phyloP scores from a whole-genome alignment of 495 filamentous ascomycete genomes.

The Jackrogersella minutella region DNA sequence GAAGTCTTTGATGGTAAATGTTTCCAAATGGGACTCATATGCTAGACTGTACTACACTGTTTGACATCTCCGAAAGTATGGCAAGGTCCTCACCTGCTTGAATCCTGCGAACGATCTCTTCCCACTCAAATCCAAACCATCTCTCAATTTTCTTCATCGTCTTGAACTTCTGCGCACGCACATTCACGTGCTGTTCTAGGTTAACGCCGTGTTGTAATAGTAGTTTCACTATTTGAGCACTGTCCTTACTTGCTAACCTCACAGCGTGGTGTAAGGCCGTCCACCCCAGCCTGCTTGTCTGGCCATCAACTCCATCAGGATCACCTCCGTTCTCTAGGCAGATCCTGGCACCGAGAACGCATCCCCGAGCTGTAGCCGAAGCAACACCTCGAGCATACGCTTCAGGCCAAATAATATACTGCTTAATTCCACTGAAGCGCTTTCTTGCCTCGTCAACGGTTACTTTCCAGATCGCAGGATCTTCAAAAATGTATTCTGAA shows the following conservation, averaged over 20 bases:
- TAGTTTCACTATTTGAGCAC: neutral
- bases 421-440: slow-evolving; percentile 18
- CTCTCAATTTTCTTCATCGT: slow-evolving; percentile 1
- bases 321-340: slow-evolving; percentile 29
- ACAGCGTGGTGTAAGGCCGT: neutral
- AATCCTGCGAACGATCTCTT: slow-evolving; percentile 15
- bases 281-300: neutral
- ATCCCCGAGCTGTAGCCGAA: neutral
- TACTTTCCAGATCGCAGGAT: neutral
- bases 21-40: too few species aligned
- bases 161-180: neutral
- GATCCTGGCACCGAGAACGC: neutral
- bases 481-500: neutral
- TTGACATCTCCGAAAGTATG: neutral
- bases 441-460: slow-evolving; percentile 7
- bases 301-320: neutral
- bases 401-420: slow-evolving; percentile 15
- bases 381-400: neutral
- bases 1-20: too few species aligned
- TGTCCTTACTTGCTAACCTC: neutral
- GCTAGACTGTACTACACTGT: too few species aligned
- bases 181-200: neutral
- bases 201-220: slow-evolving; percentile 15
- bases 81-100: slow-evolving; percentile 19
- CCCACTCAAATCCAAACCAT: slow-evolving; percentile 4